Evolutionary conservation across 768 basidiomycete species (phyloP).

Genomic region (Mycena indigotica): DNA sequence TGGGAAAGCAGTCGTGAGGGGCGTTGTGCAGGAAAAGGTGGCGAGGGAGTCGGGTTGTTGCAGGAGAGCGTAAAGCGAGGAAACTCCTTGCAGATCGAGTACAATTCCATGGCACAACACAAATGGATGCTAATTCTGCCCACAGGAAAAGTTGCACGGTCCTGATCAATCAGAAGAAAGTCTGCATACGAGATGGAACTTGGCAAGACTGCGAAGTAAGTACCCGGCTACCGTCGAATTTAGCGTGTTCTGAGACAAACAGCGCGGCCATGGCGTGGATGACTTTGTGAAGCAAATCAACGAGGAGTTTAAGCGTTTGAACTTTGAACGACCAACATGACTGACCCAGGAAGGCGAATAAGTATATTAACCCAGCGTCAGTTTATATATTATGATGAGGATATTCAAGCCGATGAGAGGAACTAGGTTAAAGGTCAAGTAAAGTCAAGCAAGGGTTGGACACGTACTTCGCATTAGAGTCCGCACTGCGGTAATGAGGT

Average conservation of each 20-base stretch:
- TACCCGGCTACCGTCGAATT: not conserved
- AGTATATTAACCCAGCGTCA: constrained; percentile 52
- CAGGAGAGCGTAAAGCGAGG: constrained; percentile 56
- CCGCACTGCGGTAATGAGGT: constrained; percentile 92
- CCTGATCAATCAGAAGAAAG: constrained; percentile 64
- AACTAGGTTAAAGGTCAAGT: constrained; percentile 52
- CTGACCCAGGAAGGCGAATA: constrained; percentile 5
- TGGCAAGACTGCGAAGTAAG: constrained; percentile 82
- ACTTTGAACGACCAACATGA: constrained; percentile 55
- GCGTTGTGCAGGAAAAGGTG: constrained; percentile 58
- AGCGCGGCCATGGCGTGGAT: constrained; percentile 72
- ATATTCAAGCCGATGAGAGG: constrained; percentile 89
- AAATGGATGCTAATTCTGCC: constrained; percentile 17
- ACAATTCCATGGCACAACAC: constrained; percentile 21
- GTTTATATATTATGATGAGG: constrained; percentile 83
- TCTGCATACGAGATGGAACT: constrained; percentile 74
- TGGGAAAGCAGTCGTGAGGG: constrained; percentile 65
- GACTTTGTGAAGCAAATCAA: constrained; percentile 84
- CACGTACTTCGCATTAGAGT: constrained; percentile 96
- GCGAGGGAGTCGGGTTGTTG: constrained; percentile 68
- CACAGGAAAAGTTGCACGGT: constrained; percentile 92
- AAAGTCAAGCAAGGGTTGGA: constrained; percentile 3
- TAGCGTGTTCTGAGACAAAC: constrained; percentile 12
- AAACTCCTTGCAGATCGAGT: constrained; percentile 58
- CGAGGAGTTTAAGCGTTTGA: constrained; percentile 68